Percentiles rank a stretch among this genome's conserved stretches.
phyloP scores from a whole-genome alignment of 2,329 filamentous ascomycete genomes.

The Hypomyces perniciosus region DNA sequence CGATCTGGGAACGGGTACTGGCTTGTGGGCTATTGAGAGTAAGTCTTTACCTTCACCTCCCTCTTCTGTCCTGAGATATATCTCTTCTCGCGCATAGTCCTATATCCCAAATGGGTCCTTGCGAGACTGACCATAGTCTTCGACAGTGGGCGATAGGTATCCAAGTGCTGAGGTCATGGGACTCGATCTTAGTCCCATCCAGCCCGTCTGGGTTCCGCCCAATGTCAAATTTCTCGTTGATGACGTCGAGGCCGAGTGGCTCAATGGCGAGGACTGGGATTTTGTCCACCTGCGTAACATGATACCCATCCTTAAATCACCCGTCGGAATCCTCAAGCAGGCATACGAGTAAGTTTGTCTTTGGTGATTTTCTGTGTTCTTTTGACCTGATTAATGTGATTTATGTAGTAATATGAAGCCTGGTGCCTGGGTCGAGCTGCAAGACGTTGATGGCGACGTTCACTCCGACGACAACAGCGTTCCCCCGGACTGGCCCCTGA shows the following conservation, averaged over 20 bases:
- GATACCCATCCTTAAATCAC: conserved; percentile 33
- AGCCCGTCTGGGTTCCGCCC: conserved; percentile 35
- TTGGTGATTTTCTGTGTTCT: neutral
- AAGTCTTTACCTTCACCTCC: neutral
- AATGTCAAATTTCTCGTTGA: conserved; percentile 35
- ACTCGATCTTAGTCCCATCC: conserved; percentile 34
- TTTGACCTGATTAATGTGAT: neutral
- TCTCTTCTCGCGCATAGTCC: neutral
- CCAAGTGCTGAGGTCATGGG: conserved; percentile 31
- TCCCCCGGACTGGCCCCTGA: conserved; percentile 15
- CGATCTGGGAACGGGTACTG: conserved; percentile 45
- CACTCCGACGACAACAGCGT: conserved; percentile 30
- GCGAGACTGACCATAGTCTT: neutral
- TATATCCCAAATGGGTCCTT: neutral
- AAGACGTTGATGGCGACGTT: conserved; percentile 30
- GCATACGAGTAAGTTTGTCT: conserved; percentile 21
- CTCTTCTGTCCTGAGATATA: neutral
- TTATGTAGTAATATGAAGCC: conserved; percentile 30
- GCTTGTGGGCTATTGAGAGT: conserved; percentile 40
- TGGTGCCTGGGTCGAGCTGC: conserved; percentile 40
- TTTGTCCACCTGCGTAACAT: conserved; percentile 38
- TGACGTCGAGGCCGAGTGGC: conserved; percentile 28
- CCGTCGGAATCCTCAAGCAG: conserved; percentile 24
- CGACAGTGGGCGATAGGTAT: conserved; percentile 27
- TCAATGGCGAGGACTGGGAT: conserved; percentile 21